These are phyloP conservation scores for Aschersonia sp. DNA, from an alignment of 2,329 filamentous ascomycete genomes.

Conservation along the genomic window DNA sequence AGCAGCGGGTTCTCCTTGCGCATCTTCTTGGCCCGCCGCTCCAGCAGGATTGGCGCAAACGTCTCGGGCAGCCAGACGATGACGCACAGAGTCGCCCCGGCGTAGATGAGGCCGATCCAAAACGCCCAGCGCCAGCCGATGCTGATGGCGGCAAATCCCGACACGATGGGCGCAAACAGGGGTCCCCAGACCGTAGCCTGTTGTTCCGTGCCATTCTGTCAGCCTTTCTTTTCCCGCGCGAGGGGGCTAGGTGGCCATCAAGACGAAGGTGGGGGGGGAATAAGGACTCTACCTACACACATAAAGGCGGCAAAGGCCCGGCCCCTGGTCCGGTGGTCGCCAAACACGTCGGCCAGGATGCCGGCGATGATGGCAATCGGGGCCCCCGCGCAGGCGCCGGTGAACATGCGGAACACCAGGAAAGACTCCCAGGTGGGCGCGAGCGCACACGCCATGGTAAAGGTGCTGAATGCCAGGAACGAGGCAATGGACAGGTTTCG, in stretches of 20 bases:
- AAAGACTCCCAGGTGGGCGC: slow-evolving; percentile 34
- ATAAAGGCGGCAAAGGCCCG: slow-evolving; percentile 50
- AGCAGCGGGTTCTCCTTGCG: slow-evolving; percentile 37
- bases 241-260: too few species aligned
- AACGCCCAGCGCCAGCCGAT: slow-evolving; percentile 58
- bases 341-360: slow-evolving; percentile 50
- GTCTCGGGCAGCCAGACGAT: slow-evolving; percentile 51
- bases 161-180: slow-evolving; percentile 48
- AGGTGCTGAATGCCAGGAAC: slow-evolving; percentile 29
- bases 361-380: slow-evolving; percentile 45
- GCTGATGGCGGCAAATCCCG: slow-evolving; percentile 41
- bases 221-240: too few species aligned
- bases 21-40: slow-evolving; percentile 38
- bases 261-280: too few species aligned
- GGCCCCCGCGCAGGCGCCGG: slow-evolving; percentile 34
- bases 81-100: slow-evolving; percentile 43
- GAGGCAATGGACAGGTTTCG: slow-evolving; percentile 25
- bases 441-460: slow-evolving; percentile 37
- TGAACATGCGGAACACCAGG: slow-evolving; percentile 37
- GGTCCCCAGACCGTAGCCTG: slow-evolving; percentile 50
- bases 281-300: slow-evolving; percentile 24
- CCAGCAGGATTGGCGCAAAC: slow-evolving; percentile 44
- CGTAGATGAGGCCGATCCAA: slow-evolving; percentile 56
- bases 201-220: too few species aligned
- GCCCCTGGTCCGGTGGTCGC: slow-evolving; percentile 32